Percentiles rank a stretch among this genome's conserved stretches.
These are phyloP conservation scores for Scenedesmus sp. DNA, from an alignment of 163 green algal species.

Conservation along the genomic window DNA sequence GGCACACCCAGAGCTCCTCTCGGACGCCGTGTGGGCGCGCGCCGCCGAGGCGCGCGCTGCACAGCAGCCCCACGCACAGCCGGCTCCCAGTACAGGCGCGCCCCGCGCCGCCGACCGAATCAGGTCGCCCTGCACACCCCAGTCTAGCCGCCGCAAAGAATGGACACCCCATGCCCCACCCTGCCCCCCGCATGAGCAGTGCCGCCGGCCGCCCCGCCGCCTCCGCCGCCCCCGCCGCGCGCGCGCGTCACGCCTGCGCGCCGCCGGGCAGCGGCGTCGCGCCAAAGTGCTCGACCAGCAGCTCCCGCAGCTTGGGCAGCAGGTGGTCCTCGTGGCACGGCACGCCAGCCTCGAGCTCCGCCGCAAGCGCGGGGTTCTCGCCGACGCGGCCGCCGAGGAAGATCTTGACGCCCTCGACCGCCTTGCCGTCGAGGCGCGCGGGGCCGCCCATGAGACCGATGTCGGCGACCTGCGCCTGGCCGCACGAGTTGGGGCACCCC, in stretches of 20 bases:
- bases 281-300: slow-evolving; percentile 83
- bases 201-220: too few relatives aligned
- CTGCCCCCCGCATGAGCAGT: neutral
- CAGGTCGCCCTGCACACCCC: too few relatives aligned
- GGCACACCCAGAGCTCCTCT: too few relatives aligned
- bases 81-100: too few relatives aligned
- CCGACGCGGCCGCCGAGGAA: slow-evolving; percentile 84
- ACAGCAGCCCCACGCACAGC: too few relatives aligned
- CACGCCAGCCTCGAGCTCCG: slow-evolving; percentile 64
- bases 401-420: slow-evolving; percentile 87
- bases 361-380: slow-evolving; percentile 53
- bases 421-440: slow-evolving; percentile 88
- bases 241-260: too few relatives aligned
- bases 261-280: slow-evolving; percentile 43
- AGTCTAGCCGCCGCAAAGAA: neutral
- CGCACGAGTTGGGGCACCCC: slow-evolving; percentile 93
- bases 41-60: too few relatives aligned
- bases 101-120: too few relatives aligned
- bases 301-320: slow-evolving; percentile 73
- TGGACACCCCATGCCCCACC: neutral
- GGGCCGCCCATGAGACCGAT: slow-evolving; percentile 91
- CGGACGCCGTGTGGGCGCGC: too few relatives aligned
- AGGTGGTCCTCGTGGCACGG: slow-evolving; percentile 70
- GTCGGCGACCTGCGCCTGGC: slow-evolving; percentile 87
- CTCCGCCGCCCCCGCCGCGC: neutral